A percentile compares a stretch with the other conserved stretches of the same genome.
Conservation (phyloP, 139 green algal species). For the Klebsormidium nitens region DNA sequence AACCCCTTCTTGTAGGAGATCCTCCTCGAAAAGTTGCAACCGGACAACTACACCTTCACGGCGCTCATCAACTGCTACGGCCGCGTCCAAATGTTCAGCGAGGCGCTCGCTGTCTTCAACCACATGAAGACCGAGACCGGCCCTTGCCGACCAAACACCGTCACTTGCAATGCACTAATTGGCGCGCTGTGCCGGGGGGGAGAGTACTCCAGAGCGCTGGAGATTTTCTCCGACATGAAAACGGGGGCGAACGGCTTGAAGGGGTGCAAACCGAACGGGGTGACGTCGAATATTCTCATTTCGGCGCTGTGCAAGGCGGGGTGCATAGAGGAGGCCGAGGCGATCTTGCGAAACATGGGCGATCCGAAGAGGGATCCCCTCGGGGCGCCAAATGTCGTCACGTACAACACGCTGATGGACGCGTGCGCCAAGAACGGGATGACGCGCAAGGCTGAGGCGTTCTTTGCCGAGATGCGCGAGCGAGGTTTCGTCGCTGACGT, state of each 20-base stretch:
- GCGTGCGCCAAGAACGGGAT: slow-evolving; percentile 25
- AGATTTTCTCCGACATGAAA: slow-evolving; percentile 33
- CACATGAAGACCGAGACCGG: slow-evolving; percentile 37
- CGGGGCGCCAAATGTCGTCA: too few species aligned
- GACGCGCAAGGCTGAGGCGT: slow-evolving; percentile 9
- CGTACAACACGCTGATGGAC: slow-evolving; percentile 35
- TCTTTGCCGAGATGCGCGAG: slow-evolving; percentile 8
- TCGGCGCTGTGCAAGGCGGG: slow-evolving; percentile 25
- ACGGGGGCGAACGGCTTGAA: slow-evolving; percentile 4
- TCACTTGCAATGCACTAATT: slow-evolving; percentile 40
- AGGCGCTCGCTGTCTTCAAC: slow-evolving; percentile 32
- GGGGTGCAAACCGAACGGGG: slow-evolving; percentile 6
- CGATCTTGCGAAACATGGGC: too few species aligned
- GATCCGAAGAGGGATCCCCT: too few species aligned
- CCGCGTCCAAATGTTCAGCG: slow-evolving; percentile 21
- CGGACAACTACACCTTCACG: slow-evolving; percentile 38
- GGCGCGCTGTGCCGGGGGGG: slow-evolving; percentile 30
- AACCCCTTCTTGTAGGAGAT: too few species aligned
- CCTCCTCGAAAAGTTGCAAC: slow-evolving; percentile 17
- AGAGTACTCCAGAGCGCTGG: slow-evolving; percentile 23
- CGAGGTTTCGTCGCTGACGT: too few species aligned
- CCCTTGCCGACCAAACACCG: slow-evolving; percentile 29
- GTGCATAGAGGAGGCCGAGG: slow-evolving; percentile 29
- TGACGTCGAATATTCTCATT: slow-evolving; percentile 40
- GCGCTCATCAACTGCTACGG: slow-evolving; percentile 39